Conservation (phyloP, 2,329 filamentous ascomycete genomes). For the Monosporascus sp. region DNA sequence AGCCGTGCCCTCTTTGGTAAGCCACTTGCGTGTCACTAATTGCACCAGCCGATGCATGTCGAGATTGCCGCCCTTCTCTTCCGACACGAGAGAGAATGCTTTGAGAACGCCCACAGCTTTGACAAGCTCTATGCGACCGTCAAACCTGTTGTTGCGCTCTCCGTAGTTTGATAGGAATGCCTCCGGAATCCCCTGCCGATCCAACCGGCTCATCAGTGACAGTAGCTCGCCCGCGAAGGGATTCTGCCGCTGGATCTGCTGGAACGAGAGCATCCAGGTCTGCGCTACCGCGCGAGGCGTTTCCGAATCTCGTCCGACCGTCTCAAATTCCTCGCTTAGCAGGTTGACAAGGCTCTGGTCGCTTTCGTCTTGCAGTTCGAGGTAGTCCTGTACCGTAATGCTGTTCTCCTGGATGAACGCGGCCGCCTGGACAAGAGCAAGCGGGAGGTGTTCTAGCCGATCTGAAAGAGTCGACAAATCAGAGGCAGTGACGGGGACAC, state of each 20-base stretch:
- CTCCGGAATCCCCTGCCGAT: conserved; percentile 30
- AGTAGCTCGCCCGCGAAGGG: conserved; percentile 35
- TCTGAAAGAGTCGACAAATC: conserved; percentile 16
- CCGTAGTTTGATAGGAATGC: conserved; percentile 19
- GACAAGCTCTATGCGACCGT: conserved; percentile 12
- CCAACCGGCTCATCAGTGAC: conserved; percentile 42
- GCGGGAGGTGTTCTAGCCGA: conserved; percentile 26
- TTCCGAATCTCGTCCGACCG: conserved; percentile 27
- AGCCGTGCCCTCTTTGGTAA: conserved; percentile 18
- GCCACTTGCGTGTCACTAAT: conserved; percentile 30
- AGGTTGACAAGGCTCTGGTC: conserved; percentile 22
- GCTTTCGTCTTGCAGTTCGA: conserved; percentile 29
- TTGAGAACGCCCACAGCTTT: conserved; percentile 26
- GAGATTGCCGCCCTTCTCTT: conserved; percentile 19
- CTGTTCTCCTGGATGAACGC: conserved; percentile 26
- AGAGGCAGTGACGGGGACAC: conserved; percentile 4
- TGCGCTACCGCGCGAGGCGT: conserved; percentile 32
- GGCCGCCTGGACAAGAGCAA: conserved; percentile 30
- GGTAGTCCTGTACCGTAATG: conserved; percentile 30
- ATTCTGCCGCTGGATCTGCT: conserved; percentile 27
- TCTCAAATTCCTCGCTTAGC: conserved; percentile 26
- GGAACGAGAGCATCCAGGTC: conserved; percentile 19
- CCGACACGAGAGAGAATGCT: conserved; percentile 31
- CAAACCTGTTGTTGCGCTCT: conserved; percentile 19
- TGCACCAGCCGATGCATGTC: conserved; percentile 40